phyloP scores from a whole-genome alignment of 345 rosid genomes.

The Zanthoxylum bungeanum region DNA sequence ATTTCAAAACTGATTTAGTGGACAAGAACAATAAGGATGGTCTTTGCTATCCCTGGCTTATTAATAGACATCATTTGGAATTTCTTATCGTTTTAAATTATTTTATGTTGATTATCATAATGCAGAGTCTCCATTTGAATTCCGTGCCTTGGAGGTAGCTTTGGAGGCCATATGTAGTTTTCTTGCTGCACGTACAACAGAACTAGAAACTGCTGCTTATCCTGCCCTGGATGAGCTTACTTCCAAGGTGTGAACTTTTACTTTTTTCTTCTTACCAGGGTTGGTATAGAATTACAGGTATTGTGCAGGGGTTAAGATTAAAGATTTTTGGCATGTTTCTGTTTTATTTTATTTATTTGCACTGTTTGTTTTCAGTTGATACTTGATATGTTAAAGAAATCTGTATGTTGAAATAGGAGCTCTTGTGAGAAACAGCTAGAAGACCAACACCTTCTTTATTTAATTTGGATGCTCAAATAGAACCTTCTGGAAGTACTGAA shows the following conservation, averaged over 20 bases:
- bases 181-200: conserved; percentile 86
- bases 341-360: not conserved
- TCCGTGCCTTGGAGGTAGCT: conserved; percentile 88
- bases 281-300: no score
- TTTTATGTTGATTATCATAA: no score
- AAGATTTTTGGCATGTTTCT: not conserved
- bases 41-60: not conserved
- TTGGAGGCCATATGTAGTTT: conserved; percentile 95
- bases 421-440: not conserved
- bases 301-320: no score
- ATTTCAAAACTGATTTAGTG: not conserved
- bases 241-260: conserved; percentile 54
- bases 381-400: not conserved
- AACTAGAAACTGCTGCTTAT: conserved; percentile 86
- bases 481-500: not conserved
- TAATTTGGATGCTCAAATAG: not conserved
- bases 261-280: not conserved
- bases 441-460: not conserved
- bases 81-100: conserved; percentile 5
- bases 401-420: not conserved
- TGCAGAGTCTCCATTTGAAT: conserved; percentile 82
- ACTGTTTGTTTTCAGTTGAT: not conserved
- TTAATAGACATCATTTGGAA: not conserved
- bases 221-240: conserved; percentile 98
- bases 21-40: no score